Evolutionary conservation across 2,329 filamentous ascomycete genomes (phyloP), one percentile per base, ranked within the genome.

Genomic region (Fusarium agapanthi): DNA sequence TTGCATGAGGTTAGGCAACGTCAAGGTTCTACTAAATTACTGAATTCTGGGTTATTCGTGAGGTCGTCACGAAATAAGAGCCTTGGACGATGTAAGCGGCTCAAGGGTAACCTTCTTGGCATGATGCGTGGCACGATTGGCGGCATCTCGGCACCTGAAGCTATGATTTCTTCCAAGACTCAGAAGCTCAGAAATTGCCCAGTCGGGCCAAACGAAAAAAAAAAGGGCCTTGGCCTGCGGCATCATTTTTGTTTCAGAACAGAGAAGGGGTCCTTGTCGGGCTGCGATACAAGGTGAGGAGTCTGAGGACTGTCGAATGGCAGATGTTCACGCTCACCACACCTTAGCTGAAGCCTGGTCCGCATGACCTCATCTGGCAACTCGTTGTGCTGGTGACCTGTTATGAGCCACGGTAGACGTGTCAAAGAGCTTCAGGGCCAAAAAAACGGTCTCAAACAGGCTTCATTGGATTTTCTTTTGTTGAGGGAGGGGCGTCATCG

Each of bases 331-430:
- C 58, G 40, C 40, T 61, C 47, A 70, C 61, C 53, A 71, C 68
- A 67, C 67, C 56, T 71, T 59, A 22, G 54, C 47, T 47, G 51
- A 63, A 53, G 51, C 71, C 65, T 65, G 44, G 74, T 67, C 58
- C 75, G 66, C 69, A 76, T 76, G 75, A 76, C 75, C 75, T 77
- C 75, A 76, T 74, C 48, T 55, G 18, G 66, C 61, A 73, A 60
- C 51, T 40, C 40, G 34, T 48, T 44, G 55, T 45, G 61, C 71
- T 59, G 63, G 57, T 71, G 65, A 64, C 61, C 56, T 47, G 54
- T 45, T 45, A 69, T 56, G 64, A 69, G 69, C 69, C 69, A 72
- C 51, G 54, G 64, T 44, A 59, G 47, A 66, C 65, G 69, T 70
- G 70, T 71, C 66, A 57, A 62, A 35, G 54, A 58, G 45, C 56